Base-by-base conservation (phyloP, 768 basidiomycete species). In the Filobasidium wieringae region DNA sequence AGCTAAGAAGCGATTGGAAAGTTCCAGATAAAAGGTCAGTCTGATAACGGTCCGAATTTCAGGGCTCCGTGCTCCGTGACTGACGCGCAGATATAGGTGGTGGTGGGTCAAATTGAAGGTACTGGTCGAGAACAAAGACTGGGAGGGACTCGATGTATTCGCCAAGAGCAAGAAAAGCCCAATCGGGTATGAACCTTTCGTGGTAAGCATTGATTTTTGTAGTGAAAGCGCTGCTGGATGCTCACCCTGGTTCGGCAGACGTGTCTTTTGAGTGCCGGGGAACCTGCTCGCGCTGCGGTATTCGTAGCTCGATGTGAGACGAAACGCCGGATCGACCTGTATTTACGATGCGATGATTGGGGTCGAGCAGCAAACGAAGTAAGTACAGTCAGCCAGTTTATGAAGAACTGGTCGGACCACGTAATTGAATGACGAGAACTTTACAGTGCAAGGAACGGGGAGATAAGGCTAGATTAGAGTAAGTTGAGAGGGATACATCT, bases 21-120 rank as follows among this genome's bases (percentile, higher is more conserved):
- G 87, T 99, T 0, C 82, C 90, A 0, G 95, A 97, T 69, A 97
- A 92, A 76, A 79, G 93, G 91, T 90, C 53, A 29, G 80, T 41
- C 1, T 19, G 19, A 15, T 36, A 14, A 33, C 40, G 15, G 53
- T n/a, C 39, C 26, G 22, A 7, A 27, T 40, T 7, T 26, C n/a
- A 5, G 22, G 37, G 3, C 5, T 22, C 22, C 11, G 22, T 40
- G 17, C 37, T 40, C 37, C 17, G 15, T 40, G 37, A 11, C 37
- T 40, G 37, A n/a, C n/a, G n/a, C n/a, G n/a, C n/a, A n/a, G n/a
- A 5, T 40, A 9, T 63, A 95, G 92, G 49, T 97, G 89, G 75
- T 97, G 91, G 91, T 86, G 89, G 75, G 68, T 89, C 63, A 96
- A 95, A 71, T 73, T 99, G 4, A 81, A 88, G 53, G 86, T 90